Evolutionary conservation across 345 rosid species (phyloP), one percentile per base, ranked within the genome.

Genomic region (Nephelium lappaceum): DNA sequence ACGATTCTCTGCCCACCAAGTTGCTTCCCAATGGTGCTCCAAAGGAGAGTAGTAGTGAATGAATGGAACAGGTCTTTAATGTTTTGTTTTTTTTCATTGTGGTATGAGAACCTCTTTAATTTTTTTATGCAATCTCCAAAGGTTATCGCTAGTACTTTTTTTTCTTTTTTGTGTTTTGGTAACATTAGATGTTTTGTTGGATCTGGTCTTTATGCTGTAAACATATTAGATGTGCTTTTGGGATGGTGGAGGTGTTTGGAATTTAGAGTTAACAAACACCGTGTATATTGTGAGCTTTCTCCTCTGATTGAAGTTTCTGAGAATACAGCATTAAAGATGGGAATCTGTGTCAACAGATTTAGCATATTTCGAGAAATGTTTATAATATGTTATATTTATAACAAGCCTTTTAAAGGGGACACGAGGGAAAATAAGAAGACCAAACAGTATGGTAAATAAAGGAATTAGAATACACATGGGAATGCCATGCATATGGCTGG

Each of bases 21-120:
- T 63, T 82, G 83, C 81, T 83, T 16, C 45, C 43, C 4, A 73
- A 79, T 77, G 87, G 82, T 55, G 73, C 71, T 76, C 39, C 72
- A 31, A 5, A 24, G 41, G 47, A 79, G 60, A 72, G 55, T 21
- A 49, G 36, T 31, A 31, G 36, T 31, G 36, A 73, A 73, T 61
- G 77, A 61, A 21, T 11, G 5, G 45, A 60, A 31, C 27, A 60
- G 45, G 36, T 81, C 11, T 70, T 63, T 69, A 63, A 71, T 25
- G 8, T 43, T 19, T 12, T 31, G 5, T 38, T 55, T 65, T 57
- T 55, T 47, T 55, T 77, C 4, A 60, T 36, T 57, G 16, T 58
- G 69, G 47, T 58, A 58, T 45, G 71, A 39, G 16, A 27, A 62
- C 31, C 57, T 16, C 57, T 9, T 51, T 51, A 18, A 31, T 24